These are phyloP conservation scores for Chrysosporium queenslandicum DNA, from an alignment of 2,329 filamentous ascomycete genomes.

Conservation along the genomic window DNA sequence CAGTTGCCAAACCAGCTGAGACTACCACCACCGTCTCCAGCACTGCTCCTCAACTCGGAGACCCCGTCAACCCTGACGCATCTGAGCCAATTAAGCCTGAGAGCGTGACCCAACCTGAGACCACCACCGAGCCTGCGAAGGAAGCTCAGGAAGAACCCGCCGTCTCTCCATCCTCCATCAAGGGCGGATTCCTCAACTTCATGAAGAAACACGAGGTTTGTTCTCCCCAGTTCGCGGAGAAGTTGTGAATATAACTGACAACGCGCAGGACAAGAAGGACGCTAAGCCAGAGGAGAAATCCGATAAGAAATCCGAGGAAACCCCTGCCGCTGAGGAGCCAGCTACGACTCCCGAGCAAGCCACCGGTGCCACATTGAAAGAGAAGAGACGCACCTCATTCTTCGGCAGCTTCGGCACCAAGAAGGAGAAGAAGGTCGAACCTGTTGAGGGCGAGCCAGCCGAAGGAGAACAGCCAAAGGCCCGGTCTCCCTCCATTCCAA, in stretches of 20 bases:
- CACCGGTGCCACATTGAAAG: constrained; percentile 36
- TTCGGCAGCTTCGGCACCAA: constrained; percentile 46
- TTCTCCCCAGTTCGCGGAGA: background rate
- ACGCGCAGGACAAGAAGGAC: constrained; percentile 19
- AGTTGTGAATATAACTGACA: constrained; percentile 7
- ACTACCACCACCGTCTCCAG: constrained; percentile 39
- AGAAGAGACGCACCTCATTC: constrained; percentile 44
- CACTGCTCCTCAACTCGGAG: constrained; percentile 42
- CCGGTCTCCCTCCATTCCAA: constrained; percentile 24
- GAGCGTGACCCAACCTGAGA: constrained; percentile 36
- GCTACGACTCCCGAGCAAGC: constrained; percentile 16
- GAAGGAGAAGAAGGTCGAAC: constrained; percentile 44
- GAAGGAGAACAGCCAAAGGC: constrained; percentile 40
- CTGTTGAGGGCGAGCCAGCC: constrained; percentile 26
- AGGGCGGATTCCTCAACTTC: constrained; percentile 24
- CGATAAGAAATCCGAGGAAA: constrained; percentile 20
- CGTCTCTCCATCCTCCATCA: constrained; percentile 29
- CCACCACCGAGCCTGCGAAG: constrained; percentile 23
- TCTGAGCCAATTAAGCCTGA: constrained; percentile 35
- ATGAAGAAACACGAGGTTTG: constrained; percentile 26
- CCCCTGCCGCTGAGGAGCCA: constrained; percentile 17
- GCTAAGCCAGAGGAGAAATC: constrained; percentile 24
- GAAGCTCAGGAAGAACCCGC: constrained; percentile 22
- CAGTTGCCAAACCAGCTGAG: constrained; percentile 39
- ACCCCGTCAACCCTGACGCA: constrained; percentile 36